Base-by-base conservation (phyloP, 2,329 filamentous ascomycete species). In the Phyllosticta paracitricarpa region DNA sequence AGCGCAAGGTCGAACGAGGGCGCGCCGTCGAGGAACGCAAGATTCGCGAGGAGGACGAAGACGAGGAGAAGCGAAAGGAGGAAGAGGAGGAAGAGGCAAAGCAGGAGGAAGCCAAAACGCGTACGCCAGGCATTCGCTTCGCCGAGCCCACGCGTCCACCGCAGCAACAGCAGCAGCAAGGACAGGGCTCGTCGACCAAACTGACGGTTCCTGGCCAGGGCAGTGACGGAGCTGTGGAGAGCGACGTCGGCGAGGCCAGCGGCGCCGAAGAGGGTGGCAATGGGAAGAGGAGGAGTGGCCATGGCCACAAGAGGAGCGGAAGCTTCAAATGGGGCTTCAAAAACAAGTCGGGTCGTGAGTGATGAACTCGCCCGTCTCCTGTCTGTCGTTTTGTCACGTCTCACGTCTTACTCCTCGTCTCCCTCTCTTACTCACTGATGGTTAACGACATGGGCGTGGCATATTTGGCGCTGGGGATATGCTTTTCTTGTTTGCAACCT, bases 91-190 rank as follows among this genome's bases (percentile, higher is more conserved):
- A 51, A 17, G 19, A 57, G 19, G 59, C 51, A 9, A 52, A 56
- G 17, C 26, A 54, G 2, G 52, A 61, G 9, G 54, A 51, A n/a
- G 33, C 35, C 35, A 51, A 52, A n/a, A 26, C 25, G 48, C 56
- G 56, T 30, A 30, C 35, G 10, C 58, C 58, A 19, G 62, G 61
- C 54, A 65, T 65, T 51, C 61, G 63, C 17, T 65, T 66, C 54
- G 64, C 64, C n/a, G 60, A 62, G 35, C 60, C 60, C 4, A 51
- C 55, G 10, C 33, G 51, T 3, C 60, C 59, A 24, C 54, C 52
- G 52, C 52, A 22, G 52, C 12, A 33, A n/a, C 35, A 28, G 26
- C 19, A 52, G 35, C 59, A 61, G 26, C 40, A 61, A 17, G 54
- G 57, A 10, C 14, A 17, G 5, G 40, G 40, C 40, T 48, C 40